A percentile compares a stretch with the other conserved stretches of the same genome.
These are phyloP conservation scores for Exidia glandulosa DNA, from an alignment of 768 basidiomycete species.

Conservation along the genomic window DNA sequence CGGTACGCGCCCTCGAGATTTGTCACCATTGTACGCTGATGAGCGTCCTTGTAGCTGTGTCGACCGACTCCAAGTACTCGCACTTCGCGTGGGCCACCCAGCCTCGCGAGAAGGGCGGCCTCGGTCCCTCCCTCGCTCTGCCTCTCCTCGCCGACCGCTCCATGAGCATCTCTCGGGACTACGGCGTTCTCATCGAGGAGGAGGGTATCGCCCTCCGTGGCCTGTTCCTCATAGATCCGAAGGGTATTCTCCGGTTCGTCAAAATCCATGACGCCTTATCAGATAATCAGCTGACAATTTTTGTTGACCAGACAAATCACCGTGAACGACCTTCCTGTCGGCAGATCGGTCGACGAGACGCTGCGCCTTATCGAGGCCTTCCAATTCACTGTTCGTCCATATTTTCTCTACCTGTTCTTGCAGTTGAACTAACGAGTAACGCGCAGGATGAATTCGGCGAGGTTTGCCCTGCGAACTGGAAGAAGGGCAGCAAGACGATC, in stretches of 20 bases:
- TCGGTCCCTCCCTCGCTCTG: slow-evolving; percentile 79
- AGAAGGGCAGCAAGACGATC: slow-evolving; percentile 69
- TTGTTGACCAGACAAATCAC: slow-evolving; percentile 54
- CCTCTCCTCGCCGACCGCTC: slow-evolving; percentile 72
- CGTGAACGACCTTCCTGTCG: slow-evolving; percentile 87
- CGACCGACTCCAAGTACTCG: slow-evolving; percentile 82
- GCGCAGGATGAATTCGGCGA: slow-evolving; percentile 76
- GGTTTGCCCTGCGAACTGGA: slow-evolving; percentile 90
- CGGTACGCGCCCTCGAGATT: slow-evolving; percentile 32
- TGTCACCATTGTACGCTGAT: not conserved
- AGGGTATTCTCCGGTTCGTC: slow-evolving; percentile 57
- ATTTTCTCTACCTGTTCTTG: not conserved
- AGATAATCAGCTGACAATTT: not conserved
- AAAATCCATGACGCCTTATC: not conserved
- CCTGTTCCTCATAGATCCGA: slow-evolving; percentile 77
- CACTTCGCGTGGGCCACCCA: slow-evolving; percentile 83
- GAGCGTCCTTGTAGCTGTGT: not conserved
- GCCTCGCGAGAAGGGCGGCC: slow-evolving; percentile 74
- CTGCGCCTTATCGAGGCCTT: slow-evolving; percentile 85
- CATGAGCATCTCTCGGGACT: slow-evolving; percentile 73
- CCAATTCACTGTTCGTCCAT: slow-evolving; percentile 63
- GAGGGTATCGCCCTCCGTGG: slow-evolving; percentile 83
- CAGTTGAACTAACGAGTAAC: not conserved
- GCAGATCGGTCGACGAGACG: slow-evolving; percentile 92
- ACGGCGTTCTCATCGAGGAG: slow-evolving; percentile 82